These are phyloP conservation scores for Penicillium sumatraense DNA, from an alignment of 2,329 filamentous ascomycete species.

Conservation along the genomic window DNA sequence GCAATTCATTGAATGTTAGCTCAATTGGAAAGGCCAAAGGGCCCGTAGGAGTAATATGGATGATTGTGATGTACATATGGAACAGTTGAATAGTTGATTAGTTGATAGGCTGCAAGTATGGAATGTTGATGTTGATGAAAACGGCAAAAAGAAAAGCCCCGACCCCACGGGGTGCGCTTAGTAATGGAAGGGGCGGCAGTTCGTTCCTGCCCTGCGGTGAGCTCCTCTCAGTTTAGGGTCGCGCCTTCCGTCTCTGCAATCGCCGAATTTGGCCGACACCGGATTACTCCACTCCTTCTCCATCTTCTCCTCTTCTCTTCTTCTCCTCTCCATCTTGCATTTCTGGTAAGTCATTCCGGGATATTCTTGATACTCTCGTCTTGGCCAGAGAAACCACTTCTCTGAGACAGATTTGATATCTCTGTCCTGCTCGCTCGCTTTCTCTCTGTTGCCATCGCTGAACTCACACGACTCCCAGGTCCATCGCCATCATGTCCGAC, in stretches of 20 bases:
- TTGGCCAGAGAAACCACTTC: no score
- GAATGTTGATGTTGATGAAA: neutral
- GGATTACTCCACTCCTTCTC: slow-evolving; percentile 16
- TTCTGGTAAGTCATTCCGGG: slow-evolving; percentile 13
- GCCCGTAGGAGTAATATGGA: slow-evolving; percentile 2
- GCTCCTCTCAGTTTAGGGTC: neutral
- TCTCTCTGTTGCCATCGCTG: no score
- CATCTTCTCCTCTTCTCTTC: slow-evolving; percentile 4
- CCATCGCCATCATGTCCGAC: slow-evolving; percentile 59
- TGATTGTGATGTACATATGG: neutral
- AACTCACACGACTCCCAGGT: slow-evolving; percentile 9
- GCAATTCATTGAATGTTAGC: neutral
- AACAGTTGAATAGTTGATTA: no score
- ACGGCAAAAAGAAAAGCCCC: neutral
- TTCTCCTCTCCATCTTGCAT: slow-evolving; percentile 10
- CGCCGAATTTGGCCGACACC: slow-evolving; percentile 30
- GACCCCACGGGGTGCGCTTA: slow-evolving; percentile 23
- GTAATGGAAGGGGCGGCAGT: slow-evolving; percentile 11
- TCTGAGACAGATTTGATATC: no score
- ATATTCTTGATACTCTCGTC: no score
- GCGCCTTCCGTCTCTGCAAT: neutral
- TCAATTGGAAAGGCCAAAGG: no score
- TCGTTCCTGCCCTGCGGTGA: slow-evolving; percentile 20
- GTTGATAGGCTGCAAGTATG: no score
- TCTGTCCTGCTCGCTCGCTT: neutral